Evolutionary conservation across 441 rosid species (phyloP).

Genomic region (Mallotus repandus): DNA sequence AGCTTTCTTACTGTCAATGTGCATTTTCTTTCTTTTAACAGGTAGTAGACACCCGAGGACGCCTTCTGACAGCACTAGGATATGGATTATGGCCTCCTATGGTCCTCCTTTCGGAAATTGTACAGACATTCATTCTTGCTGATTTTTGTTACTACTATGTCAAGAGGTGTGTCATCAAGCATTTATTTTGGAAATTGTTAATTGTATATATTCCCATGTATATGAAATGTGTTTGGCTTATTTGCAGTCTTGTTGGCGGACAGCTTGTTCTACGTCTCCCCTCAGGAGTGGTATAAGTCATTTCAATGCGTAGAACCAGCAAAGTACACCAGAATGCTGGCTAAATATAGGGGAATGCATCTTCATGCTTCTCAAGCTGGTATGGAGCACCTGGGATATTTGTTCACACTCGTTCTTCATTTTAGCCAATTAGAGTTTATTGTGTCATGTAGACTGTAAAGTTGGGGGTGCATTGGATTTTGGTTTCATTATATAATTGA

Average conservation of each 20-base stretch:
- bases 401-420: neutral
- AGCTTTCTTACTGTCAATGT: neutral
- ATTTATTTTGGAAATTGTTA: neutral
- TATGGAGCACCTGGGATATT: neutral
- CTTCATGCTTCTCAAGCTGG: neutral
- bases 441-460: neutral
- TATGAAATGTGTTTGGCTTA: neutral
- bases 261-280: slow-evolving; percentile 95
- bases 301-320: neutral
- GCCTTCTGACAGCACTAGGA: slow-evolving; percentile 76
- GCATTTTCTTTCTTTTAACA: slow-evolving; percentile 21
- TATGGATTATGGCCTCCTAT: slow-evolving; percentile 92
- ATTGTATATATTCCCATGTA: neutral
- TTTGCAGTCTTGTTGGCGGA: slow-evolving; percentile 84
- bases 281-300: slow-evolving; percentile 77
- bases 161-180: slow-evolving; percentile 50
- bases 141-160: slow-evolving; percentile 96
- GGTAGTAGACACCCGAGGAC: slow-evolving; percentile 87
- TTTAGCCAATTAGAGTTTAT: slow-evolving; percentile 7
- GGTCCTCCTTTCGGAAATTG: slow-evolving; percentile 91
- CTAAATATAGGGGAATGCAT: neutral
- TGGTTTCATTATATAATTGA: slow-evolving; percentile 1
- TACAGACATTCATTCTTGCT: slow-evolving; percentile 92
- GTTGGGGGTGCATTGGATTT: slow-evolving; percentile 10
- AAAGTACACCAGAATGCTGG: neutral